Conservation (phyloP, 306 rosid genomes). For the Medicago arabica region DNA sequence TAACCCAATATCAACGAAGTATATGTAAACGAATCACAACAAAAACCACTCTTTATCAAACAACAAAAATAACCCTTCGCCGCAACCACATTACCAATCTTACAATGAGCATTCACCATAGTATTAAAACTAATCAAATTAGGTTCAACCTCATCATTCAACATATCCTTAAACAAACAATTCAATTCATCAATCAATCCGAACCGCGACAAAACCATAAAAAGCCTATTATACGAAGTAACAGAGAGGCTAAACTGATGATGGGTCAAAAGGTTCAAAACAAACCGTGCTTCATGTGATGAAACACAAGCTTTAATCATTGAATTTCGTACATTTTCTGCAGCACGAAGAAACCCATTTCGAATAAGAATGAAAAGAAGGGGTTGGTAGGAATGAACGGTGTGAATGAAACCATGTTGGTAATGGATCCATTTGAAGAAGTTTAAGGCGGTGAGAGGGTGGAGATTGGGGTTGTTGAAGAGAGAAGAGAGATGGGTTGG, state of each 20-base stretch:
- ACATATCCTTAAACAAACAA: slow-evolving; percentile 59
- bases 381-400: slow-evolving; percentile 54
- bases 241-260: slow-evolving; percentile 59
- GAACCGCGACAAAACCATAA: slow-evolving; percentile 61
- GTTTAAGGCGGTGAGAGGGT: slow-evolving; percentile 66
- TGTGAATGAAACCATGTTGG: slow-evolving; percentile 57
- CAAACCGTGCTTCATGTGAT: slow-evolving; percentile 47
- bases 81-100: slow-evolving; percentile 64
- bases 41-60: slow-evolving; percentile 59
- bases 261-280: slow-evolving; percentile 46
- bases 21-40: slow-evolving; percentile 65
- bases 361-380: slow-evolving; percentile 66
- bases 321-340: slow-evolving; percentile 67
- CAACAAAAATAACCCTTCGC: slow-evolving; percentile 53
- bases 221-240: slow-evolving; percentile 67
- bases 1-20: slow-evolving; percentile 84
- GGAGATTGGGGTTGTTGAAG: slow-evolving; percentile 54
- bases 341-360: slow-evolving; percentile 50
- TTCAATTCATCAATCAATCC: slow-evolving; percentile 61
- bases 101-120: slow-evolving; percentile 75
- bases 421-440: slow-evolving; percentile 73
- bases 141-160: slow-evolving; percentile 56
- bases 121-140: slow-evolving; percentile 65
- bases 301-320: slow-evolving; percentile 65
- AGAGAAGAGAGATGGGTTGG: slow-evolving; percentile 62